phyloP scores from a whole-genome alignment of 2,329 filamentous ascomycete genomes.

The Cordyceps farinosa region DNA sequence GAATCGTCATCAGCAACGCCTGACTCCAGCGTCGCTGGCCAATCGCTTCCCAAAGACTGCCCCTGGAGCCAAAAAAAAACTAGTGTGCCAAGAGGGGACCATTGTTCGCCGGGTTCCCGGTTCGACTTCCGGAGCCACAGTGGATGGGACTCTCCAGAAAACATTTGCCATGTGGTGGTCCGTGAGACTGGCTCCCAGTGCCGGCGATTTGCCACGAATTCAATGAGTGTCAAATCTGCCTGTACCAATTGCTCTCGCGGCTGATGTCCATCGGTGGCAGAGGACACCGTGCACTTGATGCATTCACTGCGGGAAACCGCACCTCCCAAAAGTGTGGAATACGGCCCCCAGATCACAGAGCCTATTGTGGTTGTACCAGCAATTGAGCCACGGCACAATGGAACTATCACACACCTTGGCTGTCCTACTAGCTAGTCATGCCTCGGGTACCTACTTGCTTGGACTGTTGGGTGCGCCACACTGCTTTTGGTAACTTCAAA shows the following conservation, averaged over 20 bases:
- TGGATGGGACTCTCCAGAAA: constrained; percentile 6
- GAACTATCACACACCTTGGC: background rate
- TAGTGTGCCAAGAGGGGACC: background rate
- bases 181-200: background rate
- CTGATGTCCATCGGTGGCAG: background rate
- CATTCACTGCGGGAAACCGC: background rate
- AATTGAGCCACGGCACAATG: background rate
- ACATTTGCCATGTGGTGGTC: constrained; percentile 8
- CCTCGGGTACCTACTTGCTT: too few species aligned
- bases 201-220: background rate
- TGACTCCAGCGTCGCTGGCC: background rate
- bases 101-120: constrained; percentile 9
- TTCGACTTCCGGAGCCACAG: constrained; percentile 9
- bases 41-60: background rate
- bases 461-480: background rate
- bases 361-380: background rate
- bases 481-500: background rate
- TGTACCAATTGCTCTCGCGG: background rate
- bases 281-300: background rate
- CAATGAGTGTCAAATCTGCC: background rate
- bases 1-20: constrained; percentile 2
- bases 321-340: background rate
- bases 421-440: too few species aligned
- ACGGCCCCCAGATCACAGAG: background rate
- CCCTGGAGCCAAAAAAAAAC: background rate